A percentile compares a stretch with the other conserved stretches of the same genome.
phyloP scores from a whole-genome alignment of 371 early-diverging fungal genomes.

The Mortierella sp. region DNA sequence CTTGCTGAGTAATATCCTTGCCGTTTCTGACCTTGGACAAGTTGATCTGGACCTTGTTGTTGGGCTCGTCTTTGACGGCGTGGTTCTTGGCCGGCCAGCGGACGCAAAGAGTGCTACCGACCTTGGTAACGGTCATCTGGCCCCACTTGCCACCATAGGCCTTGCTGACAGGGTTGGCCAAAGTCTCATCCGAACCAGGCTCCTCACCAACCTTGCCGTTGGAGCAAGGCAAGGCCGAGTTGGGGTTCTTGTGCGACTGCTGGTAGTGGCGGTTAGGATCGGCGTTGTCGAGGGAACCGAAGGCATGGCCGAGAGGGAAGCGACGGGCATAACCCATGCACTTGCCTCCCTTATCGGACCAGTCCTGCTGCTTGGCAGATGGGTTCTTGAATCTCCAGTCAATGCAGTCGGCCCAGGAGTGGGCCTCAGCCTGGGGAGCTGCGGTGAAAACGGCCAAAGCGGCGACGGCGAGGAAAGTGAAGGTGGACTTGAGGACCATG shows the following conservation, averaged over 20 bases:
- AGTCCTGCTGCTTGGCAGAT: slow-evolving; percentile 11
- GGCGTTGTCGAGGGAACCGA: slow-evolving; percentile 27
- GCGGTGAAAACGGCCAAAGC: slow-evolving; percentile 41
- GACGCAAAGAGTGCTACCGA: slow-evolving; percentile 47
- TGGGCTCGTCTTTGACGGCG: slow-evolving; percentile 27
- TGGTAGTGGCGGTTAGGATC: slow-evolving; percentile 40
- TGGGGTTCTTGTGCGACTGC: slow-evolving; percentile 26
- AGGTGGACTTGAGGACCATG: slow-evolving; percentile 49
- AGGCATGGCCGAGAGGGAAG: slow-evolving; percentile 29
- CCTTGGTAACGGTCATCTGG: slow-evolving; percentile 35
- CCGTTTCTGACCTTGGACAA: slow-evolving; percentile 23
- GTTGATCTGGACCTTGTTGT: slow-evolving; percentile 32
- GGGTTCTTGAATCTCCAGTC: slow-evolving; percentile 41
- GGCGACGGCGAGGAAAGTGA: slow-evolving; percentile 38
- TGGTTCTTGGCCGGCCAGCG: slow-evolving; percentile 55
- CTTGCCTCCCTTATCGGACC: slow-evolving; percentile 25
- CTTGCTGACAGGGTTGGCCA: slow-evolving; percentile 13
- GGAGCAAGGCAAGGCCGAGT: slow-evolving; percentile 28
- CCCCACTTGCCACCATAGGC: slow-evolving; percentile 46
- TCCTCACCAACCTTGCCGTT: slow-evolving; percentile 15
- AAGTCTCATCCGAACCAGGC: slow-evolving; percentile 35
- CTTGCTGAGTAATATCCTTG: slow-evolving; percentile 24
- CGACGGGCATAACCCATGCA: slow-evolving; percentile 46
- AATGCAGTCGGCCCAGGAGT: slow-evolving; percentile 49
- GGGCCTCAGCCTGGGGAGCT: slow-evolving; percentile 40